Percentiles rank a stretch among this genome's conserved stretches.
These are phyloP conservation scores for Aspergillus heteromorphus DNA, from an alignment of 495 filamentous ascomycete genomes.

Conservation along the genomic window DNA sequence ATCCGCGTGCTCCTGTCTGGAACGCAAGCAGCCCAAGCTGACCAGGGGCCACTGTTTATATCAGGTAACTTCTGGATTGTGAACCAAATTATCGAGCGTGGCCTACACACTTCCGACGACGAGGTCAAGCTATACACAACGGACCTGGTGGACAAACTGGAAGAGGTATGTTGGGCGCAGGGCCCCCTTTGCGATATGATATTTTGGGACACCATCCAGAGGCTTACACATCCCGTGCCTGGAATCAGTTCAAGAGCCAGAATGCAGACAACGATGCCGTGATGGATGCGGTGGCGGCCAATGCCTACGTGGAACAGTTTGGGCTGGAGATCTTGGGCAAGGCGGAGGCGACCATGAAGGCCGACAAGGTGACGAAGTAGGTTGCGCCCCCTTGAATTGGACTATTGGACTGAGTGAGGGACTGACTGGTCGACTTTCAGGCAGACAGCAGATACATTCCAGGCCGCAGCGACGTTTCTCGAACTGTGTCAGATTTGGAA, in stretches of 20 bases:
- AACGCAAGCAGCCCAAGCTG: constrained; percentile 8
- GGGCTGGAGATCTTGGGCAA: constrained; percentile 78
- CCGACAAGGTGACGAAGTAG: constrained; percentile 80
- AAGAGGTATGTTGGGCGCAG: constrained; percentile 55
- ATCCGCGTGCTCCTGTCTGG: constrained; percentile 6
- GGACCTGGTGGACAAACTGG: constrained; percentile 84
- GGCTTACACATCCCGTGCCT: constrained; percentile 7
- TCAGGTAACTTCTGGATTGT: constrained; percentile 89
- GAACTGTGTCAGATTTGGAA: constrained; percentile 84
- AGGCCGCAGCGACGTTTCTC: constrained; percentile 86
- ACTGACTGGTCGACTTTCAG: constrained; percentile 40
- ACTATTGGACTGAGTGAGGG: no score
- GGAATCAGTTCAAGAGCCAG: constrained; percentile 57
- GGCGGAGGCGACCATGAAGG: constrained; percentile 74
- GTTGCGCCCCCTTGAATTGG: constrained; percentile 9
- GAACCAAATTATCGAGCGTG: constrained; percentile 78
- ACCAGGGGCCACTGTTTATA: neutral
- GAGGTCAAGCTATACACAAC: constrained; percentile 76
- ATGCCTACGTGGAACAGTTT: constrained; percentile 92
- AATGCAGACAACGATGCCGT: constrained; percentile 64
- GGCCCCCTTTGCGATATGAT: neutral
- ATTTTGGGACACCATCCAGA: neutral
- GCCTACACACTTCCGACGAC: constrained; percentile 68
- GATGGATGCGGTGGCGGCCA: constrained; percentile 75
- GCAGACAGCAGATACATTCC: constrained; percentile 90